Evolutionary conservation across 208 protist species (phyloP), one percentile per base, ranked within the genome.

Genomic region (Leishmania braziliensis): DNA sequence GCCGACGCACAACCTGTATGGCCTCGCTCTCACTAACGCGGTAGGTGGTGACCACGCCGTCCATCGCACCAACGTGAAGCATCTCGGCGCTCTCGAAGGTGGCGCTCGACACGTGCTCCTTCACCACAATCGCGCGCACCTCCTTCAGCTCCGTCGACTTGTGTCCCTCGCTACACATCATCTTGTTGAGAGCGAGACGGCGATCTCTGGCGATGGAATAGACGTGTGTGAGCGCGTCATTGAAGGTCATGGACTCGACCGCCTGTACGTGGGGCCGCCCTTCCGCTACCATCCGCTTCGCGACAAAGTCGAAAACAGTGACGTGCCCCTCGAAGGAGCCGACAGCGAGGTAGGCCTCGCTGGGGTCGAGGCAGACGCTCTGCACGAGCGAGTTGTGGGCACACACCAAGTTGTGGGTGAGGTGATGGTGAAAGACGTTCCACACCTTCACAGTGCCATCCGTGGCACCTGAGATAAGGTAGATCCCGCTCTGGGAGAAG

Each of bases 371-470:
- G 82, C 87, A 94, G 20, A 96, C 69, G 62, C 86, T 84, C 75
- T 94, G 91, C 66, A 96, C 86, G 50, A 96, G 84, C 36, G 75
- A 75, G 36, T 84, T 84, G 51, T 88, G 81, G 16, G 94, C 81
- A 78, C 86, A 89, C 76, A 86, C 85, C 48, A 96, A 78, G 82
- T 98, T 98, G 86, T 98, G 95, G 20, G 95, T 98, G 23, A 98
- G 89, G 84, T 98, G 89, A 83, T 98, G 95, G 75, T 96, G 92
- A 78, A 96, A 96, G 4, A 91, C 90, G 75, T 98, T 94, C 93
- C 95, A 98, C 76, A 93, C 89, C 87, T 96, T 96, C 53, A 98
- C 83, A 63, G 86, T 90, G 56, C 95, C 95, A 81, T 98, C 95
- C 33, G 95, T 96, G 54, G 93, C 89, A 73, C 92, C 90, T 6